These are phyloP conservation scores for Rauvolfia tetraphylla DNA, from an alignment of 257 asterid genomes.

Conservation along the genomic window DNA sequence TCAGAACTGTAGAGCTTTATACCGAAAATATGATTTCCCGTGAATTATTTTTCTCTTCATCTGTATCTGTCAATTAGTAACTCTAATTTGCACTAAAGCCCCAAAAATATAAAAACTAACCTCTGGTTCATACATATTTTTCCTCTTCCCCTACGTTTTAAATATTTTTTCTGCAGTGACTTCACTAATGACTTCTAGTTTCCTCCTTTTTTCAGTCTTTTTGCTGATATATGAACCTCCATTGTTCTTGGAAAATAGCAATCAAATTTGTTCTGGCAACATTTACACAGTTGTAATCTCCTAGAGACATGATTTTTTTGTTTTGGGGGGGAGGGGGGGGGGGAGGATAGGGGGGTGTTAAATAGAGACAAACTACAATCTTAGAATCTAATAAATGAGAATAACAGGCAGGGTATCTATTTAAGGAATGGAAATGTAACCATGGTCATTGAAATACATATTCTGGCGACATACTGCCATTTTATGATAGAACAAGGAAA, in stretches of 20 bases:
- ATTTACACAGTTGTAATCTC: not conserved
- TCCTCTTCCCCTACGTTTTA: not conserved
- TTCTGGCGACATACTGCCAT: not conserved
- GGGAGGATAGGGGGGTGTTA: too few relatives aligned
- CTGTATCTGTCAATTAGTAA: not conserved
- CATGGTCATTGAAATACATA: not conserved
- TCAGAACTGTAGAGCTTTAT: not conserved
- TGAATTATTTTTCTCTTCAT: not conserved
- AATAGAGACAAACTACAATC: not conserved
- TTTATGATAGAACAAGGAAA: not conserved
- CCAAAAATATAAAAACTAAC: not conserved
- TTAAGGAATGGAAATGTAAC: not conserved
- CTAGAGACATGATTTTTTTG: too few relatives aligned
- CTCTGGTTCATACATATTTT: not conserved
- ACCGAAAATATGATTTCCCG: too few relatives aligned
- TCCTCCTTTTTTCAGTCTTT: not conserved
- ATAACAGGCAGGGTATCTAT: not conserved
- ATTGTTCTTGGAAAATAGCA: not conserved
- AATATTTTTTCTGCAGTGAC: not conserved
- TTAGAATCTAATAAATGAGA: not conserved
- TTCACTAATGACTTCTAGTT: not conserved
- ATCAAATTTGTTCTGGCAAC: not conserved
- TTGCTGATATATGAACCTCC: not conserved
- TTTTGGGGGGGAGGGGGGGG: too few relatives aligned
- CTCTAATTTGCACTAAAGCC: not conserved